Evolutionary conservation across 805 yeast genomes (phyloP).

Genomic region (Cyberlindnera maclurae): DNA sequence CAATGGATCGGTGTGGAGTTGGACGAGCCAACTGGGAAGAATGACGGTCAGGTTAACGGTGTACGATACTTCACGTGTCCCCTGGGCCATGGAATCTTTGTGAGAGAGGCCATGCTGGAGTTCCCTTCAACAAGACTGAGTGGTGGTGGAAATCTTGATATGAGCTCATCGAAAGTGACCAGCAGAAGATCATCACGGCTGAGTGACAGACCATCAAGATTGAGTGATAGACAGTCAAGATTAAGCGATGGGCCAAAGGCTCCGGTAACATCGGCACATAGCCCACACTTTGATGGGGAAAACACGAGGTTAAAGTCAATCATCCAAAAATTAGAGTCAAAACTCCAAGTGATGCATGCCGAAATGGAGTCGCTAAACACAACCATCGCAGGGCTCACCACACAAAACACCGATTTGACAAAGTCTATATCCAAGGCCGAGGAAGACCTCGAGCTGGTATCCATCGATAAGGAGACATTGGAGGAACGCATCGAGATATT

Average conservation of each 20-base stretch:
- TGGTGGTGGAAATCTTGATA: background rate
- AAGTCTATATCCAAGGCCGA: conserved; percentile 13
- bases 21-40: conserved; percentile 71
- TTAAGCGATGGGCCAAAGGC: background rate
- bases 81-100: conserved; percentile 50
- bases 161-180: background rate
- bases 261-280: too few relatives aligned
- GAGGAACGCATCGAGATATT: conserved; percentile 29
- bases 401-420: conserved; percentile 26
- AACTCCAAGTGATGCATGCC: conserved; percentile 29
- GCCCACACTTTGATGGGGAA: conserved; percentile 1
- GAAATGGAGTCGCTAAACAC: conserved; percentile 25
- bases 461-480: conserved; percentile 40
- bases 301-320: conserved; percentile 23
- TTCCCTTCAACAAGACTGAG: background rate
- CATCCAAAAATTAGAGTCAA: conserved; percentile 38
- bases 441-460: conserved; percentile 26
- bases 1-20: conserved; percentile 79
- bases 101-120: conserved; percentile 30
- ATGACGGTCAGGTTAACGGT: conserved; percentile 69
- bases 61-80: conserved; percentile 47
- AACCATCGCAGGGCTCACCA: conserved; percentile 21
- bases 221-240: background rate
- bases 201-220: too few relatives aligned
- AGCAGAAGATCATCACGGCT: too few relatives aligned